Evolutionary conservation across 2,329 filamentous ascomycete species (phyloP).

Genomic region (Biscogniauxia mediterranea): DNA sequence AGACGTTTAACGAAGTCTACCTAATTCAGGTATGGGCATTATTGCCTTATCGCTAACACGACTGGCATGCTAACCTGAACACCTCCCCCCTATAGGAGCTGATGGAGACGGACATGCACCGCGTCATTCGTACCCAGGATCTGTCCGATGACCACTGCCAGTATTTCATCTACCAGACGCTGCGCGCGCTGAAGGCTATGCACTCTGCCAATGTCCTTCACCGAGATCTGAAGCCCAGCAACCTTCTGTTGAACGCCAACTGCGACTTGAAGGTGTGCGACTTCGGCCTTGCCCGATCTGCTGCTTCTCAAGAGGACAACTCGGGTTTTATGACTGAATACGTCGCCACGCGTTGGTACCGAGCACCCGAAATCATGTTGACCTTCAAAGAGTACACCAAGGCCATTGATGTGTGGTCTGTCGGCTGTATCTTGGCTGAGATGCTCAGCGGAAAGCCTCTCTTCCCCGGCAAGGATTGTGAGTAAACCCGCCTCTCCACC

Average conservation of each 20-base stretch:
- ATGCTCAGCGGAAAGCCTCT: conserved; percentile 98
- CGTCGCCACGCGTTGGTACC: conserved; percentile 97
- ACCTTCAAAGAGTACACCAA: conserved; percentile 99
- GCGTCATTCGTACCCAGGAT: conserved; percentile 97
- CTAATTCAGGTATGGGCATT: conserved; percentile 79
- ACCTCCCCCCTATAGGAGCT: conserved; percentile 66
- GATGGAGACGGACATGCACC: conserved; percentile 99
- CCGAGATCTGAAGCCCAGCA: conserved; percentile 95
- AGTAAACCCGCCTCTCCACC: conserved; percentile 36
- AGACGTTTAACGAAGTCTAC: conserved; percentile 96
- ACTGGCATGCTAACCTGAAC: conserved; percentile 14
- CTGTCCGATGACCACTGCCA: conserved; percentile 99
- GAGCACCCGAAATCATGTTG: conserved; percentile 98
- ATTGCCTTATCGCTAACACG: background rate
- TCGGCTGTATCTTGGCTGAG: conserved; percentile 95
- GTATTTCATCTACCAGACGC: conserved; percentile 99
- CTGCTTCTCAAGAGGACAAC: conserved; percentile 96
- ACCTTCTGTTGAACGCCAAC: conserved; percentile 94
- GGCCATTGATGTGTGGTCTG: conserved; percentile 98
- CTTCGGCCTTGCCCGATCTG: conserved; percentile 92
- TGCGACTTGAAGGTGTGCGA: conserved; percentile 99
- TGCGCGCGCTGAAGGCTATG: conserved; percentile 97
- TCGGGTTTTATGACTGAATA: conserved; percentile 99
- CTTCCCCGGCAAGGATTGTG: conserved; percentile 98
- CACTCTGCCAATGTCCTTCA: conserved; percentile 98